Conservation (phyloP, 768 basidiomycete species). For the Termitomyces sp. region DNA sequence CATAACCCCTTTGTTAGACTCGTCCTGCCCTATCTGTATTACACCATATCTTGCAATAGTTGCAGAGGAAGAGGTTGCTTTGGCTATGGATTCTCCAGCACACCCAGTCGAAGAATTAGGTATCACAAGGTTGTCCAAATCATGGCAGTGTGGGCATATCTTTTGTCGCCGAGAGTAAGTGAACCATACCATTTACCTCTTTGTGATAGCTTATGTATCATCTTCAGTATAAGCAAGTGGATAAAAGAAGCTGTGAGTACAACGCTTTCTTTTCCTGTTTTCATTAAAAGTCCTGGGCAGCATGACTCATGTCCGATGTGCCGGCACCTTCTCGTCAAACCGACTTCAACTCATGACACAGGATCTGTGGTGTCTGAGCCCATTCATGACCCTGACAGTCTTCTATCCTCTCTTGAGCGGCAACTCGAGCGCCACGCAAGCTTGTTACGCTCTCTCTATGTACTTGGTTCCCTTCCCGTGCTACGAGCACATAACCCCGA, state of each 20-base stretch:
- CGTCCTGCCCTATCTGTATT: slow-evolving; percentile 72
- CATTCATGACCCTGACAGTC: slow-evolving; percentile 3
- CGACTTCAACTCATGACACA: background rate
- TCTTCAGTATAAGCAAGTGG: slow-evolving; percentile 60
- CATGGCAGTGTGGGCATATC: slow-evolving; percentile 59
- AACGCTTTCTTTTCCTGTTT: background rate
- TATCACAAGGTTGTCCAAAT: slow-evolving; percentile 52
- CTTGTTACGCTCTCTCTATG: slow-evolving; percentile 7
- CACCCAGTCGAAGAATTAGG: slow-evolving; percentile 66
- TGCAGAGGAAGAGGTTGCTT: slow-evolving; percentile 69
- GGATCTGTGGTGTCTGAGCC: slow-evolving; percentile 10
- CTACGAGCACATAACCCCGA: background rate
- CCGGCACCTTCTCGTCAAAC: slow-evolving; percentile 40
- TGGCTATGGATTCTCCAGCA: slow-evolving; percentile 76
- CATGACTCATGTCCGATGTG: slow-evolving; percentile 66
- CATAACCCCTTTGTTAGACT: slow-evolving; percentile 37
- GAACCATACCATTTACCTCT: too few relatives aligned
- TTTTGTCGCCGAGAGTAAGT: slow-evolving; percentile 79
- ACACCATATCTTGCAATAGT: slow-evolving; percentile 62
- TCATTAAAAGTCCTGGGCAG: slow-evolving; percentile 25
- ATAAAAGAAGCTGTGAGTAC: slow-evolving; percentile 48
- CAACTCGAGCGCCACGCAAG: slow-evolving; percentile 6
- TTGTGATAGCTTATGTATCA: background rate
- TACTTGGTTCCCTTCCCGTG: background rate
- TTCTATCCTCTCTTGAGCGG: slow-evolving; percentile 7